Conservation (phyloP, 257 asterid species). For the Craterostigma plantagineum region DNA sequence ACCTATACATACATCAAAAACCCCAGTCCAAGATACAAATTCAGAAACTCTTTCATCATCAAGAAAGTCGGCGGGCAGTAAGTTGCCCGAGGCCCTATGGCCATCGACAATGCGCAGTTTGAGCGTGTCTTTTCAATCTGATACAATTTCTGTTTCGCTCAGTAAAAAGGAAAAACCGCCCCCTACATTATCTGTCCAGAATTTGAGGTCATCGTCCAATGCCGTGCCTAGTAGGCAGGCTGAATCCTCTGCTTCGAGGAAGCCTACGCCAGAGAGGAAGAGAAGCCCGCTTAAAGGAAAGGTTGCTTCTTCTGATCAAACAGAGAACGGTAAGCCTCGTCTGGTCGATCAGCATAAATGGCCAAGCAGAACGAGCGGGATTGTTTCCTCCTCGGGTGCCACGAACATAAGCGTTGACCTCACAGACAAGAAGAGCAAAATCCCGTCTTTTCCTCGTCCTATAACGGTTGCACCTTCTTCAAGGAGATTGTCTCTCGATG, state of each 20-base stretch:
- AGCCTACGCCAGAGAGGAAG: conserved; percentile 57
- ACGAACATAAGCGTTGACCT: conserved; percentile 44
- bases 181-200: conserved; percentile 26
- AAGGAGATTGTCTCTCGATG: conserved; percentile 52
- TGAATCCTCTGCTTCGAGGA: no score
- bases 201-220: conserved; percentile 42
- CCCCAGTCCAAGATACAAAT: conserved; percentile 43
- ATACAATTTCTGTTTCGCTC: conserved; percentile 23
- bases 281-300: conserved; percentile 59
- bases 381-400: conserved; percentile 11
- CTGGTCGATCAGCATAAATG: conserved; percentile 63
- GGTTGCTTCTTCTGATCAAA: conserved; percentile 34
- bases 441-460: conserved; percentile 20
- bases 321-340: conserved; percentile 73
- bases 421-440: conserved; percentile 25
- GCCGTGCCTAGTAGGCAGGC: no score
- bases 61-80: conserved; percentile 27
- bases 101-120: conserved; percentile 65
- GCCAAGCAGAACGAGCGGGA: conserved; percentile 55
- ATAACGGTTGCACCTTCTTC: conserved; percentile 25
- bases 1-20: conserved; percentile 32
- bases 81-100: conserved; percentile 61
- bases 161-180: conserved; percentile 45
- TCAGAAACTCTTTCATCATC: conserved; percentile 22
- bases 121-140: conserved; percentile 46